Evolutionary conservation across 345 rosid species (phyloP).

Genomic region (Capsella bursapastoris): DNA sequence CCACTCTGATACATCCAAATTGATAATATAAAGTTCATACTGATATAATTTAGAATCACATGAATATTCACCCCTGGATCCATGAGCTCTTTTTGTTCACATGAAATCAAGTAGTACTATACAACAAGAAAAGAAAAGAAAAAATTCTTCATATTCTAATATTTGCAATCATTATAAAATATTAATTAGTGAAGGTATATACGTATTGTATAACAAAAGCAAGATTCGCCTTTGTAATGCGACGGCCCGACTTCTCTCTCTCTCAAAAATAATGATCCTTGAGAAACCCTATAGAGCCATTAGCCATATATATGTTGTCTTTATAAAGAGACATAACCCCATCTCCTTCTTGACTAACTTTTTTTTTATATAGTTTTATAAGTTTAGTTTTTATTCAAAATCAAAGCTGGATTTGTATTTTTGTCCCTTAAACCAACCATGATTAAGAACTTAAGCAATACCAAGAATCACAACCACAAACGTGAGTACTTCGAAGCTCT

Average conservation of each 20-base stretch:
- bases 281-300: conserved; percentile 76
- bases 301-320: conserved; percentile 56
- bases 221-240: conserved; percentile 57
- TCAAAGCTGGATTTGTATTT: conserved; percentile 1
- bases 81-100: no score
- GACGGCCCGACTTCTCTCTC: conserved; percentile 40
- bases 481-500: conserved; percentile 72
- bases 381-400: not conserved
- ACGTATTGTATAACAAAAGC: conserved; percentile 20
- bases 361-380: not conserved
- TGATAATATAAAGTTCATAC: not conserved
- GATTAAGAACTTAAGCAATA: conserved; percentile 41
- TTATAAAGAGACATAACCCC: conserved; percentile 38
- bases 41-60: conserved; percentile 32
- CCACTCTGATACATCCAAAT: conserved; percentile 3
- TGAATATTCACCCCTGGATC: conserved; percentile 40
- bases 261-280: conserved; percentile 34
- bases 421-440: conserved; percentile 17
- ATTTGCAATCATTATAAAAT: conserved; percentile 2
- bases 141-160: conserved; percentile 22
- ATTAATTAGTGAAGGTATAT: conserved; percentile 21
- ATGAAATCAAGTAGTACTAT: not conserved
- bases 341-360: conserved; percentile 15
- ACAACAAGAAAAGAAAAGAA: conserved; percentile 15
- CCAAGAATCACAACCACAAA: conserved; percentile 55